phyloP scores from a whole-genome alignment of 805 yeast species.

The Suhomyces pyralidae region DNA sequence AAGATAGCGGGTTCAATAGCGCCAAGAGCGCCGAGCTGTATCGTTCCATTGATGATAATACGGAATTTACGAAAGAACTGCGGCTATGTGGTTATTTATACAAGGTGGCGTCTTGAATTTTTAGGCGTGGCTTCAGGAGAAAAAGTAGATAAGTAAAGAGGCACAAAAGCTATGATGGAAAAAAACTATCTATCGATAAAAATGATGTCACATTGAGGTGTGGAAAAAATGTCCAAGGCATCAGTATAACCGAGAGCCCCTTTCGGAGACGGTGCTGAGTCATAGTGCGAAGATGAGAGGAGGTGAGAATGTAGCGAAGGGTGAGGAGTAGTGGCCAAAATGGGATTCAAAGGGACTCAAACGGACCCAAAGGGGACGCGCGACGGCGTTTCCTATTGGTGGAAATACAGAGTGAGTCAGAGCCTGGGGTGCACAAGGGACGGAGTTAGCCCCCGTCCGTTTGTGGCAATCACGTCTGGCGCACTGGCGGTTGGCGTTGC shows the following conservation, averaged over 20 bases:
- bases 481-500: not conserved
- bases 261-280: not conserved
- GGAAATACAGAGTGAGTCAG: not conserved
- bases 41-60: not conserved
- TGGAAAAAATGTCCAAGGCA: not conserved
- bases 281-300: not conserved
- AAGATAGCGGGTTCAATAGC: not conserved
- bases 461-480: not conserved
- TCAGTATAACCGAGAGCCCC: not conserved
- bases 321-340: no score
- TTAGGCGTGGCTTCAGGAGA: not conserved
- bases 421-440: not conserved
- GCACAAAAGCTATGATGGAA: no score
- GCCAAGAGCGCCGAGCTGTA: not conserved
- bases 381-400: not conserved
- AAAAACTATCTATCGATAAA: not conserved
- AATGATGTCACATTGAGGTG: not conserved
- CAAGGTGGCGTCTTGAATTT: not conserved
- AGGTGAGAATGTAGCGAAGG: no score
- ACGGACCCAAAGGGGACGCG: no score
- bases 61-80: not conserved
- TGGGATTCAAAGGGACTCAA: no score
- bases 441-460: not conserved
- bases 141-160: not conserved
- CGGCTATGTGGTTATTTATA: not conserved